Conservation (phyloP, 129 eudicot species). For the Flaveria trinervia region DNA sequence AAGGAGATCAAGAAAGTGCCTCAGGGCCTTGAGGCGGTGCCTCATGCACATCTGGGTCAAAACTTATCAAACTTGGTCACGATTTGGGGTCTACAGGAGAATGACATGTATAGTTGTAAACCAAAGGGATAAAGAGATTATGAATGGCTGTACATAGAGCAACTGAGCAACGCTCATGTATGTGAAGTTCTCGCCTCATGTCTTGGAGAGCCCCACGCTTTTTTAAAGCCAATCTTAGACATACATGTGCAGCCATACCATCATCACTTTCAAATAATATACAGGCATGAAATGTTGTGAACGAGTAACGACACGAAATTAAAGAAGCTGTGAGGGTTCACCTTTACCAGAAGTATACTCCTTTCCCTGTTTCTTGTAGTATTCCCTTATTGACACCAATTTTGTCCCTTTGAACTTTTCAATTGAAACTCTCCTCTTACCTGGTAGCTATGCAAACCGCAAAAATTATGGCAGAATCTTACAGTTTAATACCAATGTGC, state of each 20-base stretch:
- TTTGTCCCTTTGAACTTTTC: slow-evolving; percentile 36
- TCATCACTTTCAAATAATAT: not conserved
- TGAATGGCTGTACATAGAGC: too few relatives aligned
- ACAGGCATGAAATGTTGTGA: not conserved
- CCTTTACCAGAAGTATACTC: slow-evolving; percentile 44
- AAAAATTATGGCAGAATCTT: not conserved
- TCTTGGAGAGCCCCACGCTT: too few relatives aligned
- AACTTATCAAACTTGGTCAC: too few relatives aligned
- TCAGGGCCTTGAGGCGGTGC: too few relatives aligned
- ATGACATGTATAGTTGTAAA: too few relatives aligned
- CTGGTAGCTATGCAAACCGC: slow-evolving; percentile 52
- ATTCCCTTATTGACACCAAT: slow-evolving; percentile 58
- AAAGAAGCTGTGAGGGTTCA: slow-evolving; percentile 36
- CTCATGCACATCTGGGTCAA: too few relatives aligned
- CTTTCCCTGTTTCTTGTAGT: slow-evolving; percentile 51
- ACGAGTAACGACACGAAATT: slow-evolving; percentile 13
- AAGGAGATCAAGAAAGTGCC: too few relatives aligned
- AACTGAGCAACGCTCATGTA: too few relatives aligned
- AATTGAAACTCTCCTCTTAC: slow-evolving; percentile 54
- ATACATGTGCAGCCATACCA: not conserved
- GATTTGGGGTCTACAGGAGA: too few relatives aligned
- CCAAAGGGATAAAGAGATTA: too few relatives aligned
- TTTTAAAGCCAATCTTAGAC: not conserved
- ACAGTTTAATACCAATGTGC: not conserved
- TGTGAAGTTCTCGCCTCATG: too few relatives aligned